Conservation (phyloP, 1,284 basidiomycete genomes). For the Cutaneotrichosporon cutaneum region DNA sequence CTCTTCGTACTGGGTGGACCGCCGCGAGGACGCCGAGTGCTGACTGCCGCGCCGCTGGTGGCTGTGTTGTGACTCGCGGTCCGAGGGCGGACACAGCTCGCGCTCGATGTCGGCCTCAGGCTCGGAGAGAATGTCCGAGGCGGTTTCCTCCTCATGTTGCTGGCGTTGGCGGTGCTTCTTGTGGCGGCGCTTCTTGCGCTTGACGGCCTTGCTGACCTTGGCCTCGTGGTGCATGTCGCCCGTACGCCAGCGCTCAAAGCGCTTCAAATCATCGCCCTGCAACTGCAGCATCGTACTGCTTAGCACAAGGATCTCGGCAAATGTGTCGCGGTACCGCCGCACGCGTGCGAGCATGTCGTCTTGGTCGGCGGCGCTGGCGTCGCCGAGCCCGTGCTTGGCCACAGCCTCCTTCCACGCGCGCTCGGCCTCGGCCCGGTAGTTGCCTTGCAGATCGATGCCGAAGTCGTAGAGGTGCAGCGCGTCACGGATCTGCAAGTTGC, state of each 20-base stretch:
- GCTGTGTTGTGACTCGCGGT: not conserved
- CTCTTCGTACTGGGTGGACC: not conserved
- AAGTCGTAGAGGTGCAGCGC: conserved; percentile 26
- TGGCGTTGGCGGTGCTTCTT: not conserved
- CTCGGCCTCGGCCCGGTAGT: conserved; percentile 5
- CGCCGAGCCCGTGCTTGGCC: not conserved
- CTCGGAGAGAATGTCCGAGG: not conserved
- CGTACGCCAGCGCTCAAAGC: conserved; percentile 43
- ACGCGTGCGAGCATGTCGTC: conserved; percentile 38
- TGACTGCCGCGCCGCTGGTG: not conserved
- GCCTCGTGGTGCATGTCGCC: conserved; percentile 14
- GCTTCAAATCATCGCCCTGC: conserved; percentile 45
- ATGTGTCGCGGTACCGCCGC: conserved; percentile 46
- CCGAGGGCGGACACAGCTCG: not conserved
- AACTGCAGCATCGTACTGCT: conserved; percentile 49
- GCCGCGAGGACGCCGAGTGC: not conserved
- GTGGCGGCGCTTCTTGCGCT: not conserved
- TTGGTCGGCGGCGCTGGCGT: not conserved
- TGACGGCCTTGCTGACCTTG: not conserved
- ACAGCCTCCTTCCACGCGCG: not conserved
- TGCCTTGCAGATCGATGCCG: conserved; percentile 9
- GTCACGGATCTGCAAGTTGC: conserved; percentile 48
- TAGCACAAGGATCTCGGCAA: conserved; percentile 50
- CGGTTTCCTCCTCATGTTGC: not conserved
- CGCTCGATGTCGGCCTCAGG: not conserved